phyloP scores from a whole-genome alignment of 1,284 basidiomycete species.

The Melampsora larici-populina region DNA sequence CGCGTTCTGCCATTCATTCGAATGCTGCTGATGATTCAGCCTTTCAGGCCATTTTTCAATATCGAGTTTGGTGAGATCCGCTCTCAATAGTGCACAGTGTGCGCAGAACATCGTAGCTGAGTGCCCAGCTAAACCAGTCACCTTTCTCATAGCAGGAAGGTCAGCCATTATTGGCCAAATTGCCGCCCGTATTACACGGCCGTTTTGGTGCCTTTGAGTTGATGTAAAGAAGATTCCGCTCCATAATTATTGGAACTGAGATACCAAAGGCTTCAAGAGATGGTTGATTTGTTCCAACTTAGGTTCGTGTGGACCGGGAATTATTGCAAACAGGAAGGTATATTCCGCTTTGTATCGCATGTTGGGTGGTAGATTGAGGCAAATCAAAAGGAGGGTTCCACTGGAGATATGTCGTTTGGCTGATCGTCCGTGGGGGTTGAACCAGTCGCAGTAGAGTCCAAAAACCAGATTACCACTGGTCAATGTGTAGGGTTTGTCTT shows the following conservation, averaged over 20 bases:
- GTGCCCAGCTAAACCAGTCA: conserved; percentile 20
- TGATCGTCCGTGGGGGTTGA: conserved; percentile 4
- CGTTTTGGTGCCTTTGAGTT: neutral
- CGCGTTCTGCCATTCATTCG: neutral
- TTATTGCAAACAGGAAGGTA: conserved; percentile 2
- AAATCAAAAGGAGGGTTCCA: conserved; percentile 1
- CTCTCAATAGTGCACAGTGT: neutral
- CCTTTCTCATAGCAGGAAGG: conserved; percentile 25
- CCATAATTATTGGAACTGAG: neutral
- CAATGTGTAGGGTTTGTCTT: neutral
- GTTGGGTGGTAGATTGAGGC: conserved; percentile 11
- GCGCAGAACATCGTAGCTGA: neutral
- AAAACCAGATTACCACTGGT: conserved; percentile 18
- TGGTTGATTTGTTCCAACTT: neutral
- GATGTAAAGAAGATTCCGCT: neutral
- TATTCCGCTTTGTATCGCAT: neutral
- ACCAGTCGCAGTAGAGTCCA: conserved; percentile 18
- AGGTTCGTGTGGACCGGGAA: neutral
- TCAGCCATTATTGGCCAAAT: conserved; percentile 26
- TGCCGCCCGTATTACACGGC: conserved; percentile 3
- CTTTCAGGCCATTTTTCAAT: neutral
- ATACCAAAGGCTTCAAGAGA: conserved; percentile 7
- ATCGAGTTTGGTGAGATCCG: neutral
- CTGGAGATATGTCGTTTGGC: neutral
- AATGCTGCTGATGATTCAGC: neutral